Base-by-base conservation (phyloP, 257 asterid genomes). In the Paulownia fortunei region DNA sequence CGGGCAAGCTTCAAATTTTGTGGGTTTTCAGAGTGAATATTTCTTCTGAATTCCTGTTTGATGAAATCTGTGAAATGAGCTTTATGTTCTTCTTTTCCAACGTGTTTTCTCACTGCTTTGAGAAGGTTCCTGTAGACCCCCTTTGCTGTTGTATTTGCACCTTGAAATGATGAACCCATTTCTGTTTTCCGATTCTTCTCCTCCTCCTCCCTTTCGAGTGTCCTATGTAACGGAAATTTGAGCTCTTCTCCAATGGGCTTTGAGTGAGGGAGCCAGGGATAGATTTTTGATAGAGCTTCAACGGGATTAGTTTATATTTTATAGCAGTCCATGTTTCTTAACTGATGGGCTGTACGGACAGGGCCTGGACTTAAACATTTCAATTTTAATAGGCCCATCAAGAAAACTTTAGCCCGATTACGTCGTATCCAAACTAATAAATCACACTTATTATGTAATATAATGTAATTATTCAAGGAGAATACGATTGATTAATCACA, bases 71-170 rank as follows among this genome's bases (percentile, higher is more conserved):
- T 74, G 86, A 92, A 94, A 81, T 92, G 92, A 47, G 90, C 19
- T 59, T 87, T 85, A 74, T 82, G 92, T 18, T 86, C 89, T 75
- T 90, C 93, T 71, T 81, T 84, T 18, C 97, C 98, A 3, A 94
- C 42, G 76, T 92, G 89, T 1, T 91, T 88, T 81, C 82, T 82
- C 81, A 90, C 91, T 8, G 97, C 85, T 84, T 90, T 89, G 12
- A 94, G 82, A 77, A 94, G 93, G 77, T 81, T 76, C 64, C 94
- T 88, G 81, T 94, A 92, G 8, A 86, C 92, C 37, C 82, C 88
- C 82, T 79, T 82, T 8, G 82, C 85, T 2, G 88, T 72, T 19
- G 70, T 80, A 11, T 70, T 44, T 36, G 77, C 47, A n/a, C 77
- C 84, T 60, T 78, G 78, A 67, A 80, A 42, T 13, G 85, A 78